phyloP scores from a whole-genome alignment of 768 basidiomycete species.

The Leucocoprinus birnbaumii region DNA sequence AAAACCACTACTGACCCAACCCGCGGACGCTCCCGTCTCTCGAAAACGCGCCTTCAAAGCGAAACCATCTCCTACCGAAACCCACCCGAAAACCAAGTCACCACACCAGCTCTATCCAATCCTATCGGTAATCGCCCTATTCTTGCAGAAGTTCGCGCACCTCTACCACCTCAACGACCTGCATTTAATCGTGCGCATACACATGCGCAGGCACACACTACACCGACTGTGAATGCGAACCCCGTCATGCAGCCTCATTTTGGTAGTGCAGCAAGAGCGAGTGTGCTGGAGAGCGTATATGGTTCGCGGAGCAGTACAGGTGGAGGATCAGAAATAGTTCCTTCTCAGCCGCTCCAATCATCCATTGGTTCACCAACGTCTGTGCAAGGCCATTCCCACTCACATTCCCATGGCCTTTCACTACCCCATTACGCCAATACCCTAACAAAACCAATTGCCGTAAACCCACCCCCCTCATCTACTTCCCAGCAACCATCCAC shows the following conservation, averaged over 20 bases:
- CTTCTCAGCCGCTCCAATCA: neutral
- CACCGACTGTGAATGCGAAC: constrained; percentile 16
- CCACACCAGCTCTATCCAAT: constrained; percentile 54
- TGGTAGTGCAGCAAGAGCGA: constrained; percentile 19
- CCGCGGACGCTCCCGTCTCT: constrained; percentile 28
- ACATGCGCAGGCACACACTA: no score
- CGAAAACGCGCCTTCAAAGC: constrained; percentile 18
- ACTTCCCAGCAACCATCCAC: neutral
- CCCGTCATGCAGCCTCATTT: constrained; percentile 26
- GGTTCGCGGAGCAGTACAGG: neutral
- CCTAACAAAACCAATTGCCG: no score
- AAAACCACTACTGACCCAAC: constrained; percentile 21
- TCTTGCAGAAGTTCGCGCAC: constrained; percentile 67
- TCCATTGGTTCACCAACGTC: neutral
- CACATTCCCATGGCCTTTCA: no score
- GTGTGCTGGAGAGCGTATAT: constrained; percentile 4
- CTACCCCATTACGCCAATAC: neutral
- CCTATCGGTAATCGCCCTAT: constrained; percentile 67
- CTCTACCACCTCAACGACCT: constrained; percentile 26
- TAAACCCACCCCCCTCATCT: constrained; percentile 11
- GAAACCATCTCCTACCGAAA: constrained; percentile 51
- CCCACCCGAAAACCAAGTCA: constrained; percentile 38
- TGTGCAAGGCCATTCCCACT: no score
- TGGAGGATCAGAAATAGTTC: no score
- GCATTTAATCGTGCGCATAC: neutral